Evolutionary conservation across 106 monocot species (phyloP), one percentile per base, ranked within the genome.

Genomic region (Allium cepa): DNA sequence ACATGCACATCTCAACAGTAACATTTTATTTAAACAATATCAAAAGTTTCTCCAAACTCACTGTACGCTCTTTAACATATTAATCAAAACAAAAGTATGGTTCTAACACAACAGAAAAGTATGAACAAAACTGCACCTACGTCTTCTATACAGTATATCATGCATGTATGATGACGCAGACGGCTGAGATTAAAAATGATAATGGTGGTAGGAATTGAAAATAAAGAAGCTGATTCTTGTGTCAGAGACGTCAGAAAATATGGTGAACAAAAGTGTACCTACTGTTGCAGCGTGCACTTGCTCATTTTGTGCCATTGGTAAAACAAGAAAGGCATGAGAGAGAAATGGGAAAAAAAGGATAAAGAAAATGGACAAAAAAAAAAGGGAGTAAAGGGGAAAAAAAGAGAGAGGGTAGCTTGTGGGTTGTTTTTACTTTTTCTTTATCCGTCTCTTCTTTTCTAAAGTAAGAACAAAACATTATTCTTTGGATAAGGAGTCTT

Each of bases 181-280:
- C 58, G 72, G 72, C 67, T 28, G 27, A 56, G 71, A 77, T 72
- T 61, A 57, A 63, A 28, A 53, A 10, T 15, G 57, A 15, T 76
- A 50, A 66, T 68, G 47, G 58, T 13, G 17, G 67, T 5, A 45
- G 67, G 48, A 75, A 71, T 75, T 66, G 47, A 60, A 71, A 22
- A 75, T 80, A 70, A 64, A 49, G 68, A 18, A 59, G 56, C 66
- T 72, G 76, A 72, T 81, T 76, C 72, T 16, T 66, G 67, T 80
- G 80, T 76, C 80, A 80, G 73, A 58, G 26, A 16, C 50, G 17
- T 13, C 47, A 72, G 74, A 50, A 50, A 27, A 46, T 17, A 56
- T 55, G 45, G 48, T 8, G 48, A 14, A 3, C 2, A 16, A 47
- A 47, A 63, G 63, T 8, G 63, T 7, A 46, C 46, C 47, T 15